Conservation (phyloP, 2,329 filamentous ascomycete genomes). For the Nigrospora osmanthi region DNA sequence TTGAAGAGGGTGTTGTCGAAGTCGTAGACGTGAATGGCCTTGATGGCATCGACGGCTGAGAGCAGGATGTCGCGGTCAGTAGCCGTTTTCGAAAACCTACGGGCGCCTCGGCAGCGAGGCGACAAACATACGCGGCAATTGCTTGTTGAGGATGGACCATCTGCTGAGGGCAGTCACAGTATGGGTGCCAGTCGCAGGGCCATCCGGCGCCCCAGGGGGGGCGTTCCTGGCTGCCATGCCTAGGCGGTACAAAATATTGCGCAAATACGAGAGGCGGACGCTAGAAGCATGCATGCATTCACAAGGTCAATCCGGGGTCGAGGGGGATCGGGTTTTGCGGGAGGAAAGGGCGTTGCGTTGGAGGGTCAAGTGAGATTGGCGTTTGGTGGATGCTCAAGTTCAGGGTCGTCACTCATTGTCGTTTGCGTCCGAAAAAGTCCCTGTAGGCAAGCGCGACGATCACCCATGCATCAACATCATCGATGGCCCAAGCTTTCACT, state of each 20-base stretch:
- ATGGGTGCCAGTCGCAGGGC: constrained; percentile 11
- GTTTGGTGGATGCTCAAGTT: too few relatives aligned
- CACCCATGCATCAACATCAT: neutral
- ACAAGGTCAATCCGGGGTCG: neutral
- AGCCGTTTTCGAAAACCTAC: neutral
- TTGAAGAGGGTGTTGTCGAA: constrained; percentile 97
- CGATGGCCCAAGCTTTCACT: neutral
- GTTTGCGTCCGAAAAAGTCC: too few relatives aligned
- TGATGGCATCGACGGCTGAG: constrained; percentile 59
- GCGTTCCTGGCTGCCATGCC: constrained; percentile 11
- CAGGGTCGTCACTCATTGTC: too few relatives aligned
- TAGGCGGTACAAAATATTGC: constrained; percentile 12
- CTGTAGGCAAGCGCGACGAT: too few relatives aligned
- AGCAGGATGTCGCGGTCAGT: constrained; percentile 3
- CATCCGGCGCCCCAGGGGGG: constrained; percentile 9
- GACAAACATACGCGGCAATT: constrained; percentile 53
- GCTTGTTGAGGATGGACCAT: constrained; percentile 73
- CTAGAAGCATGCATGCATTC: constrained; percentile 1
- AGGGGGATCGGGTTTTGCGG: neutral
- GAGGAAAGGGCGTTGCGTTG: neutral
- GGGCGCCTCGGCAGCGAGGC: neutral
- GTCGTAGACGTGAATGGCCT: constrained; percentile 85
- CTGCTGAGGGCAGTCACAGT: constrained; percentile 72
- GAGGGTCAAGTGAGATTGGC: too few relatives aligned
- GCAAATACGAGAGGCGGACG: neutral